phyloP scores from a whole-genome alignment of 306 rosid species.

The Biancaea sappan region DNA sequence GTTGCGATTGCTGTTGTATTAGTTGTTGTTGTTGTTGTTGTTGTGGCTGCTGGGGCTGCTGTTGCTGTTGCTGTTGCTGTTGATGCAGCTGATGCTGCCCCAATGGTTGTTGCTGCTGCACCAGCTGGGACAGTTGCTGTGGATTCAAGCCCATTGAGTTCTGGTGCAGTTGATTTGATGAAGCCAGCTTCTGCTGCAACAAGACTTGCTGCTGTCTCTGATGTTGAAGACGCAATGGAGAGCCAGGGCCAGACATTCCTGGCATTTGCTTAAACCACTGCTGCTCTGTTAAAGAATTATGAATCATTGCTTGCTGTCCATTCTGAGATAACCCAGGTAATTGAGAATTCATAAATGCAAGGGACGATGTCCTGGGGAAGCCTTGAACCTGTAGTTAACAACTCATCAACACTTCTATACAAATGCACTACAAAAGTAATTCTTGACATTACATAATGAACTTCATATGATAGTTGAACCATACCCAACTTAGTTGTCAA shows the following conservation, averaged over 20 bases:
- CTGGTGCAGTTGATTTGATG: slow-evolving; percentile 73
- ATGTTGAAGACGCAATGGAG: slow-evolving; percentile 69
- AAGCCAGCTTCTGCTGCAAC: slow-evolving; percentile 76
- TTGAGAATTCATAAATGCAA: slow-evolving; percentile 82
- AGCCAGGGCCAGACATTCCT: slow-evolving; percentile 67
- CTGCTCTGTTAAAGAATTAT: slow-evolving; percentile 70
- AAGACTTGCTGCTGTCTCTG: slow-evolving; percentile 62
- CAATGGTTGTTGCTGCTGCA: slow-evolving; percentile 75
- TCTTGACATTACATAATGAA: slow-evolving; percentile 20
- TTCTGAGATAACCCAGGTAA: slow-evolving; percentile 82
- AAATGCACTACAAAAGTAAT: not conserved
- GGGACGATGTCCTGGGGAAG: slow-evolving; percentile 74
- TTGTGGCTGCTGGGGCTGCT: slow-evolving; percentile 28
- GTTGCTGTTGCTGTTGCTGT: slow-evolving; percentile 59
- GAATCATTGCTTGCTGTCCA: slow-evolving; percentile 79
- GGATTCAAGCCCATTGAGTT: slow-evolving; percentile 57
- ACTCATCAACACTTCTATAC: slow-evolving; percentile 9
- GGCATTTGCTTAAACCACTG: slow-evolving; percentile 94
- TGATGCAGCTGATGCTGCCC: slow-evolving; percentile 79
- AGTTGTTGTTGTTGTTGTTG: slow-evolving; percentile 71
- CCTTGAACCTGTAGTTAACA: slow-evolving; percentile 68
- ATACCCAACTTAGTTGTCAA: slow-evolving; percentile 14
- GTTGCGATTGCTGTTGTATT: slow-evolving; percentile 60
- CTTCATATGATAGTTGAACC: slow-evolving; percentile 11
- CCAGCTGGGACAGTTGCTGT: slow-evolving; percentile 81